Evolutionary conservation across 164 flowering plant genomes (phyloP), one percentile per base, ranked within the genome.

Genomic region (Taxillus chinensis): DNA sequence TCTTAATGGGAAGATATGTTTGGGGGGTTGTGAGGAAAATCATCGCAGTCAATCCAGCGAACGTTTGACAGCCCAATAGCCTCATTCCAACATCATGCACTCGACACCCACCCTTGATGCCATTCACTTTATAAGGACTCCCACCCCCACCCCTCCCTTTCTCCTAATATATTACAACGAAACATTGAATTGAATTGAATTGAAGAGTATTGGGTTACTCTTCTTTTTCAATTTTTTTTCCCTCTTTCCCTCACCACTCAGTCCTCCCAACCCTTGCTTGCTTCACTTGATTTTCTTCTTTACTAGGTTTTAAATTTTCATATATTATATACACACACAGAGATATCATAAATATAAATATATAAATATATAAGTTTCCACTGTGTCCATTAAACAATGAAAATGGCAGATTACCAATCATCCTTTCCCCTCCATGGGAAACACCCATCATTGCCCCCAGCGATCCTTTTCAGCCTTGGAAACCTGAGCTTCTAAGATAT

Each of bases 391-490:
- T 75, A 74, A 80, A 83, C 82, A 78, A 78, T 76, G 79, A 80
- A 88, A 83, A 83, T 86, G 83, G 86, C 85, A 83, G 82, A 85
- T 86, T 77, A 83, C 80, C 85, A 87, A 90, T 89, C 91, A 89
- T 92, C 91, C 83, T 84, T 82, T 83, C 90, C 86, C 92, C 96
- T 83, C 75, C 67, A 75, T 66, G 77, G 95, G 92, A 84, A 89
- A 86, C 98, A 89, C 81, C 73, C 98, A 90, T 92, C 91, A 92
- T 92, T 82, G 80, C 92, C 65, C 75, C 90, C 86, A 84, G 82
- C 89, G 77, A 81, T 82, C 87, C 82, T 78, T 81, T 86, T 82
- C 86, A 76, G 70, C 81, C 85, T 79, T 78, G 68, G 82, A 79
- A 79, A 75, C 82, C 83, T 81, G 82, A 80, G 80, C 87, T 76